Base-by-base conservation (phyloP, 192 early-diverging fungal species). In the Phlyctochytrium arcticum region DNA sequence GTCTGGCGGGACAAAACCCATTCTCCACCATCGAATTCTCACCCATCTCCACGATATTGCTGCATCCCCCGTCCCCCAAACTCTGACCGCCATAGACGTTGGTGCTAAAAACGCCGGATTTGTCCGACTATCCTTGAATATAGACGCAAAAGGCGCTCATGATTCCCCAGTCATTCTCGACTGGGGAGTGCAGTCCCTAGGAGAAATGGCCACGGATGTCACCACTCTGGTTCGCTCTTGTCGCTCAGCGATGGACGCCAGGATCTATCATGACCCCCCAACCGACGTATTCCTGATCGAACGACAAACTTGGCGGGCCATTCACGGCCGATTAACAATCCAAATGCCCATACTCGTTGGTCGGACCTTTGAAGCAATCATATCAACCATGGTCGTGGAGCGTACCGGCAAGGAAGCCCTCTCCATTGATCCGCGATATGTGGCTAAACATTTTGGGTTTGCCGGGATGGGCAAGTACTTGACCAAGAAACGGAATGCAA, bases 401-500 rank as follows among this genome's bases (percentile, higher is more conserved):
- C 39, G 39, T n/a, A 10, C 36, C 37, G 58, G 19, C 0, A 39
- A 36, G 15, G 12, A 9, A 23, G 36, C 19, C 37, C 24, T 44
- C 1, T 10, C n/a, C 0, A 46, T 60, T 24, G 8, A 9, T 6
- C 58, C 58, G 10, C 1, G 21, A 21, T 42, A 17, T 19, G 58
- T 60, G 32, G 36, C 58, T 3, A 9, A 21, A 19, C 19, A 47
- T 10, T 60, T 15, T 15, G 21, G 26, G 3, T 39, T 60, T 10
- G 23, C 36, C 8, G 39, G 27, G 15, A 9, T 24, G 12, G 39
- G 15, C 1, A 44, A 19, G 15, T 2, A n/a, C 39, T 19, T n/a
- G 21, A 44, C 39, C 39, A 60, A 60, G 58, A 60, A 60, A 30
- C n/a, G 8, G 10, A 60, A 8, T n/a, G 58, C 58, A 1, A 39